Conservation (phyloP, 2,329 filamentous ascomycete genomes). For the Alternaria novae-zelandiae region DNA sequence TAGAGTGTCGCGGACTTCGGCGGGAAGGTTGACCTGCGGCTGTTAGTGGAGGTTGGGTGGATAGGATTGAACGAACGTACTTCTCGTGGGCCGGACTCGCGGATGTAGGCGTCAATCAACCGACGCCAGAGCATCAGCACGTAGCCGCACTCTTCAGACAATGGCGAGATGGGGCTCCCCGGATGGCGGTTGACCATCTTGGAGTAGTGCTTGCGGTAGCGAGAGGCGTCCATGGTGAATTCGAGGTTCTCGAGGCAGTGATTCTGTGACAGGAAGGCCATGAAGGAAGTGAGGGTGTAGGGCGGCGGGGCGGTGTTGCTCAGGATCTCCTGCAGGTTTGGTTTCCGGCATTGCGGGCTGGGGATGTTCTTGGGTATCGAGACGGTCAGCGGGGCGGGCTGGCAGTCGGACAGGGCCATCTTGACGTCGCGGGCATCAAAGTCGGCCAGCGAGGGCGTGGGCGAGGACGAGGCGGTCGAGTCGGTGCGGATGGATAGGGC, state of each 20-base stretch:
- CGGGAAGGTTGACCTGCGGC: slow-evolving; percentile 72
- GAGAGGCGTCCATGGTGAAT: slow-evolving; percentile 91
- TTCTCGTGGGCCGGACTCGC: slow-evolving; percentile 47
- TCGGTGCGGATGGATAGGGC: slow-evolving; percentile 42
- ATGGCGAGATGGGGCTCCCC: slow-evolving; percentile 56
- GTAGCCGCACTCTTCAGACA: slow-evolving; percentile 68
- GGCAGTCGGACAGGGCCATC: slow-evolving; percentile 57
- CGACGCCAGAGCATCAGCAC: slow-evolving; percentile 85
- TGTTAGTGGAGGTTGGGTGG: slow-evolving; percentile 24
- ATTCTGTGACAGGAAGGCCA: slow-evolving; percentile 95
- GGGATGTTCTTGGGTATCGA: slow-evolving; percentile 53
- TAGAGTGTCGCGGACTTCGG: slow-evolving; percentile 81
- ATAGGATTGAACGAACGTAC: slow-evolving; percentile 20
- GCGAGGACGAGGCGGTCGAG: slow-evolving; percentile 42
- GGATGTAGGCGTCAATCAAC: slow-evolving; percentile 86
- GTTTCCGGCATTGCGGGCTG: slow-evolving; percentile 64
- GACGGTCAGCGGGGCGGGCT: slow-evolving; percentile 56
- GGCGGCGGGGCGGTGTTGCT: slow-evolving; percentile 84
- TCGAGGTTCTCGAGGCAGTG: slow-evolving; percentile 96
- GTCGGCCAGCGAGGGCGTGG: slow-evolving; percentile 38
- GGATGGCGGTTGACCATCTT: slow-evolving; percentile 61
- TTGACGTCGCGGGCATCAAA: slow-evolving; percentile 56
- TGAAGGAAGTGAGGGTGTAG: slow-evolving; percentile 91
- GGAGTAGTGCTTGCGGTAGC: slow-evolving; percentile 75
- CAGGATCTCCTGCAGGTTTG: slow-evolving; percentile 85